phyloP scores from a whole-genome alignment of 1,284 basidiomycete species.

The Retiboletus flavoniger region DNA sequence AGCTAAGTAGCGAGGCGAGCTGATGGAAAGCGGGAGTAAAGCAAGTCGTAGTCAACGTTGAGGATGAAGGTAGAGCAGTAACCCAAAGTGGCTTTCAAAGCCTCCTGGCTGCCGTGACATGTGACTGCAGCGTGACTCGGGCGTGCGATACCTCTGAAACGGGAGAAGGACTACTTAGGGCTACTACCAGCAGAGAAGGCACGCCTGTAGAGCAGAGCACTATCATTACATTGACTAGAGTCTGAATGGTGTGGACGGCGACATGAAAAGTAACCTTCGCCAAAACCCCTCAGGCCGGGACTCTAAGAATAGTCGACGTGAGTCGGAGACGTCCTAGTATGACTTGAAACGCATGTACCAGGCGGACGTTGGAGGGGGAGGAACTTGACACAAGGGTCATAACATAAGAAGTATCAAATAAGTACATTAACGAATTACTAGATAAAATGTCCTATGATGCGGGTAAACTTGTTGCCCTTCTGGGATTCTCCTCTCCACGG shows the following conservation, averaged over 20 bases:
- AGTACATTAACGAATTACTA: neutral
- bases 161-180: neutral
- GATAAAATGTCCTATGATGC: neutral
- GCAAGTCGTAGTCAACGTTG: conserved; percentile 37
- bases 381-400: neutral
- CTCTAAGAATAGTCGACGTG: neutral
- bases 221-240: neutral
- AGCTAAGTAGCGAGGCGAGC: neutral
- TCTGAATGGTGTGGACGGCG: neutral
- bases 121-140: conserved; percentile 33
- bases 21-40: conserved; percentile 15
- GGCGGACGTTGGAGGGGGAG: neutral
- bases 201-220: conserved; percentile 9
- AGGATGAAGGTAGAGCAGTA: conserved; percentile 28
- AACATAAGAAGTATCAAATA: neutral
- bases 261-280: neutral
- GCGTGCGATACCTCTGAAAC: conserved; percentile 12
- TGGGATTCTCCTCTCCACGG: neutral
- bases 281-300: neutral
- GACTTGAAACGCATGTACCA: neutral
- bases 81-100: conserved; percentile 32
- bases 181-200: neutral
- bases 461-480: neutral
- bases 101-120: conserved; percentile 36
- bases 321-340: neutral